Conservation (phyloP, 2,329 filamentous ascomycete genomes). For the Penicillium sp. region DNA sequence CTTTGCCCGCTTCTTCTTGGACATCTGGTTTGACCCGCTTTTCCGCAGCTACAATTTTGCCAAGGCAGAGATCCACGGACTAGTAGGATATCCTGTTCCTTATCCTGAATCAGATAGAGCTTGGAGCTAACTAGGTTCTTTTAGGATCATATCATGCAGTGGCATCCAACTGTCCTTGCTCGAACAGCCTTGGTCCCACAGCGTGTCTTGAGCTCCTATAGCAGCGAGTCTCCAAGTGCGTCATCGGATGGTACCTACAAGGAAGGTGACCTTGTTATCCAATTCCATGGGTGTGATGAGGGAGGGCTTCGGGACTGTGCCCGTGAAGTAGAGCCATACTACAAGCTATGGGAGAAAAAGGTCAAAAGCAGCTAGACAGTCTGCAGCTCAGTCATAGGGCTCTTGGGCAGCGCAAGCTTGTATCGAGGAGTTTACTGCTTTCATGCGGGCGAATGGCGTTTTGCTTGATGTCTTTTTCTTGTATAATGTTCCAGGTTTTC, state of each 20-base stretch:
- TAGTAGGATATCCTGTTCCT: constrained; percentile 58
- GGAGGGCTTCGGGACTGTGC: constrained; percentile 61
- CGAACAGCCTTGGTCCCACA: constrained; percentile 90
- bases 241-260: constrained; percentile 64
- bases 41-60: constrained; percentile 96
- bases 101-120: neutral
- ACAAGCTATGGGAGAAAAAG: constrained; percentile 43
- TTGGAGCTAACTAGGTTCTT: constrained; percentile 28
- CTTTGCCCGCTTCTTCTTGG: constrained; percentile 89
- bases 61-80: constrained; percentile 85
- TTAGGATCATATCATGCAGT: constrained; percentile 85
- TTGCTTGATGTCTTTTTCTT: constrained; percentile 2
- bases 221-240: constrained; percentile 42
- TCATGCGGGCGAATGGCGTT: constrained; percentile 3
- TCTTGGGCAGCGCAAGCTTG: neutral
- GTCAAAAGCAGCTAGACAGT: constrained; percentile 20
- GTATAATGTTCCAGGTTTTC: constrained; percentile 9
- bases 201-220: constrained; percentile 77
- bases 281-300: constrained; percentile 69
- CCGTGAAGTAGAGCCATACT: constrained; percentile 64
- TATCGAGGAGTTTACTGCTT: neutral
- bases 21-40: constrained; percentile 93
- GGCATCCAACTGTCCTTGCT: constrained; percentile 93
- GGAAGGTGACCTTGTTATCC: constrained; percentile 80
- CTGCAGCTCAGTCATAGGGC: neutral